Evolutionary conservation across 306 rosid genomes (phyloP).

Genomic region (Quercus variabilis): DNA sequence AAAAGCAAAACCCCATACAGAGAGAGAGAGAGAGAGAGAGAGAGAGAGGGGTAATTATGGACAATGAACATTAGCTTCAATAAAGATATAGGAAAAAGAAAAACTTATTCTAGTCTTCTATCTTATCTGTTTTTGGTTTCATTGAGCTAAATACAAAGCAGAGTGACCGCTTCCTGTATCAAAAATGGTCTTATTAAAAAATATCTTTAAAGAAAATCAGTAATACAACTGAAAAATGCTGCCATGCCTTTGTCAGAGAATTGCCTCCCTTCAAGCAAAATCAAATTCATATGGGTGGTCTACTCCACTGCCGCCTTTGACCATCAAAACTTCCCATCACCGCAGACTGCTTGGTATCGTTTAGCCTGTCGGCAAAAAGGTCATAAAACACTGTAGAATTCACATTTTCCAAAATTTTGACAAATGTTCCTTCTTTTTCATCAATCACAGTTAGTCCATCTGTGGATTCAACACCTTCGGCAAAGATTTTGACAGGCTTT

Average conservation of each 20-base stretch:
- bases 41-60: not conserved
- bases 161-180: not conserved
- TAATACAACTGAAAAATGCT: slow-evolving; percentile 18
- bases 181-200: slow-evolving; percentile 3
- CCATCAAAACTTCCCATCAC: slow-evolving; percentile 66
- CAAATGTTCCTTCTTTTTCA: slow-evolving; percentile 43
- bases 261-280: not conserved
- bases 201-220: slow-evolving; percentile 18
- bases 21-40: not conserved
- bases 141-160: not conserved
- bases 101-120: not conserved
- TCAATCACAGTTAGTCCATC: slow-evolving; percentile 59
- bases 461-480: slow-evolving; percentile 47
- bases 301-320: slow-evolving; percentile 57
- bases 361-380: slow-evolving; percentile 46
- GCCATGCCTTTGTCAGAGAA: slow-evolving; percentile 6
- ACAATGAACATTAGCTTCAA: not conserved
- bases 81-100: not conserved
- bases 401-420: slow-evolving; percentile 52
- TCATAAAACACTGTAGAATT: slow-evolving; percentile 36
- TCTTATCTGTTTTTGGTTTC: not conserved
- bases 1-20: no score
- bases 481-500: slow-evolving; percentile 47
- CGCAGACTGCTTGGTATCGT: slow-evolving; percentile 56
- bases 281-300: slow-evolving; percentile 18